A percentile compares a stretch with the other conserved stretches of the same genome.
These are phyloP conservation scores for Micractinium conductrix DNA, from an alignment of 139 green algal species.

Conservation along the genomic window DNA sequence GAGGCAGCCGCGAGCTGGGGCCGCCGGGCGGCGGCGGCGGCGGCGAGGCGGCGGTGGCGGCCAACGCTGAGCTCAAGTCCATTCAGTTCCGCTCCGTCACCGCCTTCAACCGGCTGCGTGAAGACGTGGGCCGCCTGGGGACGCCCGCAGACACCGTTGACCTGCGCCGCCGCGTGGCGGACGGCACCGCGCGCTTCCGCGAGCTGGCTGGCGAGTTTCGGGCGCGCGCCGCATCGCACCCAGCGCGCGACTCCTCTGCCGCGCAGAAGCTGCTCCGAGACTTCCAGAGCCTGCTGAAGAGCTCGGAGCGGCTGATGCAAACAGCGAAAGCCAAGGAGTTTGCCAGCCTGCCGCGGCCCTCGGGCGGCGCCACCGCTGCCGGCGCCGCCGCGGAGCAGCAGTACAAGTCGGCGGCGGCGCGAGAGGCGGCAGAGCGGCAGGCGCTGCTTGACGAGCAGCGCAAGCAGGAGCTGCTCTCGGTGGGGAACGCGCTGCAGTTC, in stretches of 20 bases:
- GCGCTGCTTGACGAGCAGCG: slow-evolving; percentile 53
- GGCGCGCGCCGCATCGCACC: slow-evolving; percentile 36
- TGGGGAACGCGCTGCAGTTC: slow-evolving; percentile 75
- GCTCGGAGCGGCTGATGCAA: slow-evolving; percentile 72
- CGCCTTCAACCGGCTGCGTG: slow-evolving; percentile 48
- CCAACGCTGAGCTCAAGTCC: slow-evolving; percentile 28
- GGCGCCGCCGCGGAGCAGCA: slow-evolving; percentile 25
- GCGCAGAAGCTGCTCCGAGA: slow-evolving; percentile 58
- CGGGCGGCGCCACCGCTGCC: slow-evolving; percentile 22
- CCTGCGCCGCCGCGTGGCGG: slow-evolving; percentile 55
- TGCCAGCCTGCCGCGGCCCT: slow-evolving; percentile 59
- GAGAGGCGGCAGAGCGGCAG: slow-evolving; percentile 52
- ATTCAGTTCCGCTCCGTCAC: slow-evolving; percentile 51
- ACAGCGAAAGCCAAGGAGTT: slow-evolving; percentile 69
- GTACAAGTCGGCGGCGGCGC: slow-evolving; percentile 6
- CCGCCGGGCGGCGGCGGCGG: background rate
- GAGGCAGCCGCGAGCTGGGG: slow-evolving; percentile 26
- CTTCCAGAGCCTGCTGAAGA: slow-evolving; percentile 58
- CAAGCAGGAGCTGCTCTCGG: slow-evolving; percentile 44
- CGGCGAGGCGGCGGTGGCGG: background rate
- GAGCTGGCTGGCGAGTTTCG: slow-evolving; percentile 33
- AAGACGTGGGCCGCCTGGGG: slow-evolving; percentile 71
- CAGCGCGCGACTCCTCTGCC: slow-evolving; percentile 33
- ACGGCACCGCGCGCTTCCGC: slow-evolving; percentile 9
- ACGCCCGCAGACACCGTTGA: slow-evolving; percentile 70